phyloP scores from a whole-genome alignment of 176 grass and related monocot species.

The Triticum turgidum region DNA sequence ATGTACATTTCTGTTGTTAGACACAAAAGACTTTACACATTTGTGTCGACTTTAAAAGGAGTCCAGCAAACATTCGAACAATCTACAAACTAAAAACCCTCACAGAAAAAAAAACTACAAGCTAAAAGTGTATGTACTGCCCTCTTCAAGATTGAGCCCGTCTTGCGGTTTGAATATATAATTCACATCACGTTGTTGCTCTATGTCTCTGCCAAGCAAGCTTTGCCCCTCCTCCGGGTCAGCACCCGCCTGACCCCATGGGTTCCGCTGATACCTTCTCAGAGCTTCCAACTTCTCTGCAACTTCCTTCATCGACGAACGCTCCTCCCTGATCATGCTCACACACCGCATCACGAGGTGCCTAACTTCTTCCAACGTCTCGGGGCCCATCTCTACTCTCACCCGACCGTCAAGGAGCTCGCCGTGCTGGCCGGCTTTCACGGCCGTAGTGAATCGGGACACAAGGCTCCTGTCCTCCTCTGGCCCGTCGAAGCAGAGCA shows the following conservation, averaged over 20 bases:
- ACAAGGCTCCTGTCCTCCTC: constrained; percentile 21
- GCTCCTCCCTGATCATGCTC: constrained; percentile 38
- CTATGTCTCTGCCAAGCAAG: constrained; percentile 28
- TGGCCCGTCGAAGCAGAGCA: background rate
- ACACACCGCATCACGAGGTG: constrained; percentile 40
- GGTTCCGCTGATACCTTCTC: constrained; percentile 9
- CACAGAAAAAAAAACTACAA: background rate
- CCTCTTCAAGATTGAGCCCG: constrained; percentile 12
- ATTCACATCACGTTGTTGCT: background rate
- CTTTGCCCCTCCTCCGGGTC: background rate
- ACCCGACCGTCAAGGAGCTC: constrained; percentile 40
- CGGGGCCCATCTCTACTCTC: constrained; percentile 12
- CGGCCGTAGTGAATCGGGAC: background rate
- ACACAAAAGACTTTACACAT: too few species aligned
- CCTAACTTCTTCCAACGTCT: constrained; percentile 29
- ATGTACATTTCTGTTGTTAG: too few species aligned
- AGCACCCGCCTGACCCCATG: background rate
- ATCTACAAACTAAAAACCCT: too few species aligned
- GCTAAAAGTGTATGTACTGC: background rate
- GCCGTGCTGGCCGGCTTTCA: background rate
- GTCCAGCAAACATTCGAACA: too few species aligned
- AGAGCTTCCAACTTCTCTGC: constrained; percentile 27
- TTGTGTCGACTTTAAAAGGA: too few species aligned
- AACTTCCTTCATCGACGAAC: constrained; percentile 43
- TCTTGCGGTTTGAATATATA: constrained; percentile 27